phyloP scores from a whole-genome alignment of 805 yeast species.

The Candida verbasci region DNA sequence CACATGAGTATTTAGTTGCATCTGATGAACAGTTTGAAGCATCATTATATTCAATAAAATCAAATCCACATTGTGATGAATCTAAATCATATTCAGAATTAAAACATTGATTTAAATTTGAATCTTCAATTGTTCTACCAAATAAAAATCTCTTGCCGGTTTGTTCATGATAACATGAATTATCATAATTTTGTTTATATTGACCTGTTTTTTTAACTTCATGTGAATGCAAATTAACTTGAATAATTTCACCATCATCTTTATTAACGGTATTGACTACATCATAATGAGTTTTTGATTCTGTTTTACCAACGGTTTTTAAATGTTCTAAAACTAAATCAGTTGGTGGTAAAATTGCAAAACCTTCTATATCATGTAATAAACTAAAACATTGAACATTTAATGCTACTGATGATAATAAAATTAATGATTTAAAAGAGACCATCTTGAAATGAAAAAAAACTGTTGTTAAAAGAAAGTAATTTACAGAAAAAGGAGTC shows the following conservation, averaged over 20 bases:
- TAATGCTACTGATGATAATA: slow-evolving; percentile 3
- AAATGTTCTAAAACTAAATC: slow-evolving; percentile 10
- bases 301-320: slow-evolving; percentile 4
- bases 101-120: slow-evolving; percentile 6
- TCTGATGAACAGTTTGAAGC: slow-evolving; percentile 7
- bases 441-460: slow-evolving; percentile 7
- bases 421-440: slow-evolving; percentile 7
- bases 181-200: slow-evolving; percentile 8
- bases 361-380: slow-evolving; percentile 8
- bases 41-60: slow-evolving; percentile 9
- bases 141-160: slow-evolving; percentile 6
- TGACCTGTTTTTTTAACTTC: slow-evolving; percentile 9
- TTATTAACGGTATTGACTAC: slow-evolving; percentile 9
- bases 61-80: slow-evolving; percentile 10
- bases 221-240: slow-evolving; percentile 10
- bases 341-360: slow-evolving; percentile 11
- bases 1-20: slow-evolving; percentile 10
- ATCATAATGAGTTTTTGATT: slow-evolving; percentile 7
- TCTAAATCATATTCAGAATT: slow-evolving; percentile 9
- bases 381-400: slow-evolving; percentile 4
- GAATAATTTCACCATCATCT: slow-evolving; percentile 9
- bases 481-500: neutral
- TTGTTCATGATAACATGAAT: slow-evolving; percentile 7
- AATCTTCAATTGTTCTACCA: slow-evolving; percentile 8
- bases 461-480: neutral